A percentile compares a stretch with the other conserved stretches of the same genome.
Evolutionary conservation across 139 green algal species (phyloP).

Genomic region (Picochlorum costavermella): DNA sequence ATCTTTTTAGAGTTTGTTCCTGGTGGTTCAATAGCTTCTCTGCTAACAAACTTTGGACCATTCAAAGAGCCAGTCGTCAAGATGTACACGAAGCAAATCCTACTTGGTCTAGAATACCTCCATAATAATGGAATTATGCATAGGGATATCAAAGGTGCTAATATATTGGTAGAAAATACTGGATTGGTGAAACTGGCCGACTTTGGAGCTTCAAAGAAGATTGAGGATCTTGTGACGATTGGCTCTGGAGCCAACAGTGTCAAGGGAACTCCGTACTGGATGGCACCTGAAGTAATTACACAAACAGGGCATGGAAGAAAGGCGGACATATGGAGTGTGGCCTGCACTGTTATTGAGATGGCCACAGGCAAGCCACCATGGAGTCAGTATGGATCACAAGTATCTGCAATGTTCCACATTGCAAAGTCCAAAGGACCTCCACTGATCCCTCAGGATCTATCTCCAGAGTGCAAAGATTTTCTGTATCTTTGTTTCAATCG

Average conservation of each 20-base stretch:
- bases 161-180: slow-evolving; percentile 87
- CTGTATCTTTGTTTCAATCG: slow-evolving; percentile 88
- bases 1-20: slow-evolving; percentile 97
- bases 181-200: slow-evolving; percentile 91
- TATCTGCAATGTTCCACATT: slow-evolving; percentile 87
- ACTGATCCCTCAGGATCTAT: slow-evolving; percentile 66
- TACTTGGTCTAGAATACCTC: slow-evolving; percentile 86
- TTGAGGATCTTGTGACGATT: slow-evolving; percentile 84
- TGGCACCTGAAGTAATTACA: slow-evolving; percentile 97
- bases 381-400: slow-evolving; percentile 48
- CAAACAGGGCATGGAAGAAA: slow-evolving; percentile 58
- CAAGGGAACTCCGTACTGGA: slow-evolving; percentile 95
- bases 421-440: slow-evolving; percentile 69
- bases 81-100: slow-evolving; percentile 65
- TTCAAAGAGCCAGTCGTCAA: slow-evolving; percentile 55
- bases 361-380: slow-evolving; percentile 81
- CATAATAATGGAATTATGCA: slow-evolving; percentile 85
- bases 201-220: slow-evolving; percentile 88
- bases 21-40: slow-evolving; percentile 82
- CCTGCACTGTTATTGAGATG: slow-evolving; percentile 96
- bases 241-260: slow-evolving; percentile 75
- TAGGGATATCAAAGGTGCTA: slow-evolving; percentile 92
- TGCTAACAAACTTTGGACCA: slow-evolving; percentile 79
- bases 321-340: slow-evolving; percentile 94
- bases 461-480: slow-evolving; percentile 77